phyloP scores from a whole-genome alignment of 2,329 filamentous ascomycete species.

The Epichloe sibirici region DNA sequence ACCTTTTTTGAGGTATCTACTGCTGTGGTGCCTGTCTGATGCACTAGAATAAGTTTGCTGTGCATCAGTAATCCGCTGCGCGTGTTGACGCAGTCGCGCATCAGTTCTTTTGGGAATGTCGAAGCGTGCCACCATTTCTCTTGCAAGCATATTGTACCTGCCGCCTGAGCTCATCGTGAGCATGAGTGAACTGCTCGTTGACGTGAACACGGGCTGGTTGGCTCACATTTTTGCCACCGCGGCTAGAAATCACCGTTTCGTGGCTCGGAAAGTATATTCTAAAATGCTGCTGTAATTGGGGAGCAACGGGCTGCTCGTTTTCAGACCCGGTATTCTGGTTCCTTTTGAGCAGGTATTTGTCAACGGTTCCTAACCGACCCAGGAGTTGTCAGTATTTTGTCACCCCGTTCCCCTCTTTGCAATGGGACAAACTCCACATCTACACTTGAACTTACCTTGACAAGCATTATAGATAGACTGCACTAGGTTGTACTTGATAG shows the following conservation, averaged over 20 bases:
- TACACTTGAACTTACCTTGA: constrained; percentile 31
- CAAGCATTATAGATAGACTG: constrained; percentile 40
- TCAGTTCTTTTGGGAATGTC: constrained; percentile 57
- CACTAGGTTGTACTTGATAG: constrained; percentile 57
- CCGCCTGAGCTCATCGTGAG: constrained; percentile 35
- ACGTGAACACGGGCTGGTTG: background rate
- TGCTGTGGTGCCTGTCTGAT: constrained; percentile 8
- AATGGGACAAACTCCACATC: constrained; percentile 1
- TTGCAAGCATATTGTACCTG: constrained; percentile 74
- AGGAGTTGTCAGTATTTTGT: background rate
- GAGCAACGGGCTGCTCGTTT: background rate
- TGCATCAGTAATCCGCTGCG: constrained; percentile 70
- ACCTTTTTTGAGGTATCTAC: background rate
- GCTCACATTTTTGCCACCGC: constrained; percentile 37
- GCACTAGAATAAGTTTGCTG: constrained; percentile 60
- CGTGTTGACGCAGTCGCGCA: constrained; percentile 65
- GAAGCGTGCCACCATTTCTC: constrained; percentile 56
- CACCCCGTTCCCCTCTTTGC: constrained; percentile 5
- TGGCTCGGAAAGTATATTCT: constrained; percentile 72
- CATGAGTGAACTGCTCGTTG: background rate
- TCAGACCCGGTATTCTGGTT: background rate
- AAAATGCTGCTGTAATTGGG: constrained; percentile 33
- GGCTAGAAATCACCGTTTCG: constrained; percentile 53
- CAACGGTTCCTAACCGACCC: background rate
- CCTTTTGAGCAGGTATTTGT: background rate